Base-by-base conservation (phyloP, 371 early-diverging fungal species). In the Phascolomyces articulosus region DNA sequence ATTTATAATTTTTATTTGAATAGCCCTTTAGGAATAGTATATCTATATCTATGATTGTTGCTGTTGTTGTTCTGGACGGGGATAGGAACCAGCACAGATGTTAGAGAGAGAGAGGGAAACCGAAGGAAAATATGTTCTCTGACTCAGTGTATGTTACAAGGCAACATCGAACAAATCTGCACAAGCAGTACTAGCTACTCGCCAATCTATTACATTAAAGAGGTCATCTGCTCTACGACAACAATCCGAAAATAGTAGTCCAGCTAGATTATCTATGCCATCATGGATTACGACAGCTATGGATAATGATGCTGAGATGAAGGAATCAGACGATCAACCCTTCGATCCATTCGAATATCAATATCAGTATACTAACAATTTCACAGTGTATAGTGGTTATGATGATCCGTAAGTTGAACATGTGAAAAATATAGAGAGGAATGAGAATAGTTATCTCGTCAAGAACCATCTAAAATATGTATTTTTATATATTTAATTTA, bases 401-500 rank as follows among this genome's bases (percentile, higher is more conserved):
- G 72, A 74, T 54, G 87, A 87, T 68, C 74, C 85, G 74, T 87
- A 84, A 63, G 75, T 75, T 55, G n/a, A n/a, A n/a, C n/a, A n/a
- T n/a, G n/a, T n/a, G n/a, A n/a, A n/a, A n/a, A n/a, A n/a, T n/a
- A n/a, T 51, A 28, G 38, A 34, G 40, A 21, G 27, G 27, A 24
- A 47, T n/a, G 8, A 24, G 55, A 3, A 38, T 44, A n/a, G n/a
- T n/a, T n/a, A n/a, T n/a, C n/a, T n/a, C n/a, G n/a, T n/a, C n/a
- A n/a, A n/a, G n/a, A n/a, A n/a, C n/a, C n/a, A n/a, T n/a, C n/a
- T n/a, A n/a, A n/a, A n/a, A n/a, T n/a, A n/a, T n/a, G n/a, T 10
- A 47, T 26, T 38, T 21, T 2, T 27, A 31, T 62, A 20, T 34
- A 1, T 21, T 40, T 49, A 48, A 23, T 23, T 40, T 68, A 82